Conservation (phyloP, 2,329 filamentous ascomycete genomes). For the Drechmeria coniospora region DNA sequence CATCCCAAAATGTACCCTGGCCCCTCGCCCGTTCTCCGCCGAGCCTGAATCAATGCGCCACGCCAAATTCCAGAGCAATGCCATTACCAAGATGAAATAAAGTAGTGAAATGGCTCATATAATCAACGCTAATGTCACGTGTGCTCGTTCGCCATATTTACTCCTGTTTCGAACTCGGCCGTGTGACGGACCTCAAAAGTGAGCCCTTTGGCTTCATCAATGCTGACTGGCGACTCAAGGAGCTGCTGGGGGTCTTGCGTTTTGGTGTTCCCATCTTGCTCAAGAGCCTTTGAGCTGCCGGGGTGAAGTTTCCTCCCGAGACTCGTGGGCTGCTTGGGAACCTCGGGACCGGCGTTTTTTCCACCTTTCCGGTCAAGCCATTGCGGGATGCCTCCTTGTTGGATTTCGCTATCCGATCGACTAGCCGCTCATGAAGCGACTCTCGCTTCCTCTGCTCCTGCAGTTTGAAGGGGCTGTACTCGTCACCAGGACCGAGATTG, state of each 20-base stretch:
- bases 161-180: slow-evolving; percentile 9
- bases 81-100: no score
- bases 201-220: slow-evolving; percentile 23
- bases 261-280: slow-evolving; percentile 39
- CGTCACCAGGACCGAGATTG: slow-evolving; percentile 41
- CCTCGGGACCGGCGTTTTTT: slow-evolving; percentile 27
- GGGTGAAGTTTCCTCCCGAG: slow-evolving; percentile 46
- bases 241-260: slow-evolving; percentile 14
- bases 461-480: slow-evolving; percentile 69
- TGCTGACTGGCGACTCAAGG: slow-evolving; percentile 21
- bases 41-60: no score
- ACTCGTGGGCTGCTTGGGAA: slow-evolving; percentile 52
- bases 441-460: slow-evolving; percentile 62
- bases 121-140: no score
- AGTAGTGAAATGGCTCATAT: no score
- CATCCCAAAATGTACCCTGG: not conserved
- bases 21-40: no score
- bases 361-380: slow-evolving; percentile 43
- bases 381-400: slow-evolving; percentile 48
- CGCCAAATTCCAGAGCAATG: not conserved
- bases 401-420: slow-evolving; percentile 61
- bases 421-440: slow-evolving; percentile 70
- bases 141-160: not conserved
- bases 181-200: slow-evolving; percentile 18
- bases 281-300: slow-evolving; percentile 56